phyloP scores from a whole-genome alignment of 108 stramenopile species.

The Cylindrotheca closterium region DNA sequence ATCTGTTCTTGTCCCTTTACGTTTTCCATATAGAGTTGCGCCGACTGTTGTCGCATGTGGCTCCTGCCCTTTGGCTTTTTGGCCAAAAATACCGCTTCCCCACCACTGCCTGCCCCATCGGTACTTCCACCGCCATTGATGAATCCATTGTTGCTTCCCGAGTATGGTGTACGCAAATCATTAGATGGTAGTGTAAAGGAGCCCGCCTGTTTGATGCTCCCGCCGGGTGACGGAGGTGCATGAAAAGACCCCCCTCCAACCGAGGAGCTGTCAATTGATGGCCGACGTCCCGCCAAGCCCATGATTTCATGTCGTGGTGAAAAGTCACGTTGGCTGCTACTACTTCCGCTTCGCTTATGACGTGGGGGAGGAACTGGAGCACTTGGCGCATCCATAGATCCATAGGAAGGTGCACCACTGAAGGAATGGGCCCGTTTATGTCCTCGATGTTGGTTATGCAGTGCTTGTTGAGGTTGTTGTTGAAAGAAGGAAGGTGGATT shows the following conservation, averaged over 20 bases:
- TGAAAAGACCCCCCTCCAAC: not conserved
- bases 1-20: conserved; percentile 67
- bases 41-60: conserved; percentile 78
- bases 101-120: conserved; percentile 18
- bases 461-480: not conserved
- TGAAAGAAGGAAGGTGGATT: not conserved
- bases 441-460: not conserved
- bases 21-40: conserved; percentile 75
- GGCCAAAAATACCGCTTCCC: conserved; percentile 44
- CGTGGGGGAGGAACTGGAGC: not conserved
- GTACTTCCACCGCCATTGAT: too few species aligned
- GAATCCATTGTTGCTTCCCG: too few species aligned
- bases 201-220: conserved; percentile 8
- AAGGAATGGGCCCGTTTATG: not conserved
- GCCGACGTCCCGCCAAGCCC: conserved; percentile 21
- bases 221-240: not conserved
- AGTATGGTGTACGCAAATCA: too few species aligned
- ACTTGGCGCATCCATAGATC: not conserved
- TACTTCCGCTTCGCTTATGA: not conserved
- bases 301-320: conserved; percentile 28
- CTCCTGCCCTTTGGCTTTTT: conserved; percentile 2
- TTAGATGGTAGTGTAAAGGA: too few species aligned
- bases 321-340: conserved; percentile 17
- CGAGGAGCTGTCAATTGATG: conserved; percentile 2
- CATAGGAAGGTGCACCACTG: not conserved